These are phyloP conservation scores for Phanerochaete sordida DNA, from an alignment of 768 basidiomycete genomes.

Conservation along the genomic window DNA sequence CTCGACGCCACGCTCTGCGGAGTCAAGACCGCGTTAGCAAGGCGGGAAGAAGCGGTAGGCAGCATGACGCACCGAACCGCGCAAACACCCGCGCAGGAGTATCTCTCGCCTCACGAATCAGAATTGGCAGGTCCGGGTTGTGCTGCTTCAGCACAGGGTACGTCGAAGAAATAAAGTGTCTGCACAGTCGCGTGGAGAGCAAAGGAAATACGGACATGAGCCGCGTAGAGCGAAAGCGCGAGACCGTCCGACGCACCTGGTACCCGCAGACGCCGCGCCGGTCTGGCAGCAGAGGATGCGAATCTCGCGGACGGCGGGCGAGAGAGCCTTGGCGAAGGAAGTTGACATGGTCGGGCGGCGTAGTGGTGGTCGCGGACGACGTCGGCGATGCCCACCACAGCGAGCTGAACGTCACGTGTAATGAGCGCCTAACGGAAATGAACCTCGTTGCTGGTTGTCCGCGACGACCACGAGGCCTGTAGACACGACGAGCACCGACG, in stretches of 20 bases:
- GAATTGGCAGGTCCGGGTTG: conserved; percentile 82
- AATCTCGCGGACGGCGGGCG: conserved; percentile 77
- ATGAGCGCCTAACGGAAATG: conserved; percentile 6
- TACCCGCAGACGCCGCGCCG: conserved; percentile 71
- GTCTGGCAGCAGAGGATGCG: conserved; percentile 80
- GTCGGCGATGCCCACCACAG: conserved; percentile 3
- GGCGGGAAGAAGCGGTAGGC: not conserved
- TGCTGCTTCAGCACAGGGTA: conserved; percentile 76
- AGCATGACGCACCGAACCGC: conserved; percentile 64
- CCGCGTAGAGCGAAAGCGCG: not conserved
- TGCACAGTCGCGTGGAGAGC: conserved; percentile 25
- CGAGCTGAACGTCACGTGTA: not conserved
- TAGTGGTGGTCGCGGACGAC: not conserved
- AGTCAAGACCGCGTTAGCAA: not conserved
- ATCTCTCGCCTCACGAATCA: conserved; percentile 76
- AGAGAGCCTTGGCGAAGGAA: conserved; percentile 67
- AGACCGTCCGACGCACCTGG: conserved; percentile 48
- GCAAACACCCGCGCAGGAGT: conserved; percentile 84
- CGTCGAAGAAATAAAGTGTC: conserved; percentile 74
- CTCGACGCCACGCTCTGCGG: conserved; percentile 73
- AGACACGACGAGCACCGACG: not conserved
- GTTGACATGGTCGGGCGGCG: not conserved
- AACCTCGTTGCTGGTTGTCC: conserved; percentile 12
- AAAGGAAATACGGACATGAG: not conserved
- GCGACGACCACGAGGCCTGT: conserved; percentile 15